Base-by-base conservation (phyloP, 2,329 filamentous ascomycete species). In the Penicillium glabrum region DNA sequence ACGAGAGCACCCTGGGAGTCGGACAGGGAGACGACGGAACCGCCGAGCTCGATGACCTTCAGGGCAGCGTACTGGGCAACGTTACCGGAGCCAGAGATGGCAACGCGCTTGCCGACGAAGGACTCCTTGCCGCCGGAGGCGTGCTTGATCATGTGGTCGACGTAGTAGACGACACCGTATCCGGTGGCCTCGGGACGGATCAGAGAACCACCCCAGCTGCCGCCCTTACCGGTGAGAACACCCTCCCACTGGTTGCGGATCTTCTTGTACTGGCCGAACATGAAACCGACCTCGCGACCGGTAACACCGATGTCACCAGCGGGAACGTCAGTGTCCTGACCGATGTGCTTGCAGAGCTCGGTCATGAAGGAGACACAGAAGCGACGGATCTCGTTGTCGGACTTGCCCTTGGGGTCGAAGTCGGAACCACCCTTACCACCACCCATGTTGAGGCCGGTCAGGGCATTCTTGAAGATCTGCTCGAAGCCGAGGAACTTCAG, bases 401-500 rank as follows among this genome's bases (percentile, higher is more conserved):
- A 90, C 86, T 97, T 98, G 82, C 92, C 93, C 86, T 98, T 99
- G 77, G 95, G 95, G 80, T 98, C 92, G 77, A 99, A 98, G 83
- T 98, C 95, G 76, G 93, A 89, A 72, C 95, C 95, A 80, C 95
- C 95, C 83, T 98, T 98, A 73, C 90, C 95, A 81, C 95, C 95
- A 65, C 95, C 95, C 87, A 99, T 97, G 82, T 86, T 91, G 72
- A 96, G 80, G 73, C 95, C 95, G 61, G 95, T 98, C 67, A 98
- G 82, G 67, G 95, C 95, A 90, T 98, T 98, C 86, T 98, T 98
- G 86, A 98, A 98, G 81, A 93, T 96, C 82, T 98, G 95, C 87
- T 99, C 95, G 72, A 98, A 98, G 65, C 93, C 95, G 73, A 99
- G 85, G 82, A 98, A 98, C 83, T 99, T 99, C 71, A 99, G 86